Evolutionary conservation across 805 yeast genomes (phyloP).

Genomic region (Hanseniaspora osmophila): DNA sequence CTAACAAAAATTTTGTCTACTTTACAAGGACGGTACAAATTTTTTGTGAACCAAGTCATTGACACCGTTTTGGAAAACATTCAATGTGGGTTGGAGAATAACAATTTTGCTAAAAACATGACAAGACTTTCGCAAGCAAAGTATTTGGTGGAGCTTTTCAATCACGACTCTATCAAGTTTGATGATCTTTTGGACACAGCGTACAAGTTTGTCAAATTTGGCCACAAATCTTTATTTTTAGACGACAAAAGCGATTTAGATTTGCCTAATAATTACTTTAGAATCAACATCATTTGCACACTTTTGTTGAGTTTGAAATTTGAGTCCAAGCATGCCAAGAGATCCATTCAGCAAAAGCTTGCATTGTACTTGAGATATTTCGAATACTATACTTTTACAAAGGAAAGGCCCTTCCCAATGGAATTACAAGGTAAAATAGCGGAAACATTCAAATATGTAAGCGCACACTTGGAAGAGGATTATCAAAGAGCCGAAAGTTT

Average conservation of each 20-base stretch:
- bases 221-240: slow-evolving; percentile 47
- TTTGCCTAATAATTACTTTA: slow-evolving; percentile 52
- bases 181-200: slow-evolving; percentile 36
- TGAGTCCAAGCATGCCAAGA: slow-evolving; percentile 7
- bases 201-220: slow-evolving; percentile 46
- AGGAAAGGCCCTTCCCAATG: slow-evolving; percentile 45
- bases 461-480: slow-evolving; percentile 15
- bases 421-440: slow-evolving; percentile 44
- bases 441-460: slow-evolving; percentile 25
- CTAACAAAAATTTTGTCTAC: slow-evolving; percentile 35
- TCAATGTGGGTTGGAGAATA: slow-evolving; percentile 48
- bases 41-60: slow-evolving; percentile 32
- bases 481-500: slow-evolving; percentile 26
- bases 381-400: slow-evolving; percentile 57
- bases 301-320: slow-evolving; percentile 25
- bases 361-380: slow-evolving; percentile 39
- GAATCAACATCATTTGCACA: slow-evolving; percentile 42
- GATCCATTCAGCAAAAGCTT: slow-evolving; percentile 15
- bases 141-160: slow-evolving; percentile 45
- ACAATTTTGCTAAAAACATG: slow-evolving; percentile 46
- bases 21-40: slow-evolving; percentile 23
- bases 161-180: slow-evolving; percentile 31
- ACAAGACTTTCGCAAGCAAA: slow-evolving; percentile 45
- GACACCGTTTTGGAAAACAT: slow-evolving; percentile 57
- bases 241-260: slow-evolving; percentile 34